Conservation (phyloP, 2,329 filamentous ascomycete genomes). For the Westerdykella sp. region DNA sequence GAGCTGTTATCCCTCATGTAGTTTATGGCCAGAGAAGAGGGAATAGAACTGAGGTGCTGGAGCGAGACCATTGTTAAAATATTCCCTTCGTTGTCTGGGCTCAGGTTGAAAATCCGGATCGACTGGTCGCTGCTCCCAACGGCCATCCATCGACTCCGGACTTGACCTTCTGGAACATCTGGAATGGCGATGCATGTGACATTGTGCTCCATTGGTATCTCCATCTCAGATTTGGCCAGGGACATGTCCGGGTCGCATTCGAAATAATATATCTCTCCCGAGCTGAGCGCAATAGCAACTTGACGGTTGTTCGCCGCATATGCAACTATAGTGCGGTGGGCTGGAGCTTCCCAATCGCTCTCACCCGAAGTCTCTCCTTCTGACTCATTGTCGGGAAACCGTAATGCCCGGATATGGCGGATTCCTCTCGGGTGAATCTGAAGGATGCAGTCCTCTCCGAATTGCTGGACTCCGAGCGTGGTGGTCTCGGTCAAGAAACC, state of each 20-base stretch:
- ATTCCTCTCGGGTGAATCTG: constrained; percentile 98
- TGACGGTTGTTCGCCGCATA: constrained; percentile 91
- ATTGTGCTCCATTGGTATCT: constrained; percentile 89
- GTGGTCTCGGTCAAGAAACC: constrained; percentile 84
- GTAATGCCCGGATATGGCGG: constrained; percentile 70
- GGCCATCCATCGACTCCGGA: constrained; percentile 86
- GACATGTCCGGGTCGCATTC: constrained; percentile 92
- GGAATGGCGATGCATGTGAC: constrained; percentile 93
- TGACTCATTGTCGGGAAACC: constrained; percentile 20
- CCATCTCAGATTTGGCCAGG: constrained; percentile 86
- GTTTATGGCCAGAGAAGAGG: constrained; percentile 84
- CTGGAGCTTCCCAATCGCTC: constrained; percentile 89
- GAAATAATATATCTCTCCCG: constrained; percentile 95
- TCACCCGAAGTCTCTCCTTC: constrained; percentile 51
- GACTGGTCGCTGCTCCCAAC: constrained; percentile 97
- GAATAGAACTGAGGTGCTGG: constrained; percentile 84
- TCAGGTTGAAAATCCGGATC: constrained; percentile 83
- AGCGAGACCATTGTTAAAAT: constrained; percentile 83
- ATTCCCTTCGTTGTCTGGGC: constrained; percentile 68
- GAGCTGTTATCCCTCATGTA: constrained; percentile 91
- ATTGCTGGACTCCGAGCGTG: constrained; percentile 86
- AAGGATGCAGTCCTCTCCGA: constrained; percentile 86
- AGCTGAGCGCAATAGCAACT: constrained; percentile 88
- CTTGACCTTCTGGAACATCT: constrained; percentile 81
- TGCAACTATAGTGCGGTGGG: constrained; percentile 91